These are phyloP conservation scores for Talaromyces wortmannii DNA, from an alignment of 495 filamentous ascomycete genomes.

Conservation along the genomic window DNA sequence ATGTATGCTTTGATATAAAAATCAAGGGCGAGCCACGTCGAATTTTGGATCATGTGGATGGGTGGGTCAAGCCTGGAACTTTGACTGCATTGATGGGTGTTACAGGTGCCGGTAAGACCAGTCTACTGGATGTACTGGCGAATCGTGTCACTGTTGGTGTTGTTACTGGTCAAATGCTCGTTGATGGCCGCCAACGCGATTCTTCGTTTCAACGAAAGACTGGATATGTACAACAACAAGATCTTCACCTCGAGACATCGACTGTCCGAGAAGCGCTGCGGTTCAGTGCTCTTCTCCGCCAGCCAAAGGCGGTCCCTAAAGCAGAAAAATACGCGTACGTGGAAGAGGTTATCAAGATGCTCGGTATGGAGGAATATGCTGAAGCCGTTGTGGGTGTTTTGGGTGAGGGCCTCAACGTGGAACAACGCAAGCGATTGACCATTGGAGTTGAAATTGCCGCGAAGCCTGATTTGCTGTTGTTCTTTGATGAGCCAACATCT, in stretches of 20 bases:
- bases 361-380: conserved; percentile 65
- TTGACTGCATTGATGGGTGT: conserved; percentile 62
- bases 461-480: conserved; percentile 82
- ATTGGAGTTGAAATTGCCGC: conserved; percentile 91
- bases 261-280: conserved; percentile 80
- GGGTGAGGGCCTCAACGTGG: conserved; percentile 71
- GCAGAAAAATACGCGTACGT: conserved; percentile 84
- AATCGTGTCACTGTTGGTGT: conserved; percentile 46
- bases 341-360: conserved; percentile 86
- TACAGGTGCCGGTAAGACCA: conserved; percentile 64
- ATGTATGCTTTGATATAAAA: conserved; percentile 67
- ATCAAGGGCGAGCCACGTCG: conserved; percentile 51
- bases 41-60: conserved; percentile 57
- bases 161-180: conserved; percentile 46
- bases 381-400: conserved; percentile 38
- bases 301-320: conserved; percentile 62
- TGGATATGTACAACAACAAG: conserved; percentile 93
- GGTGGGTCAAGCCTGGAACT: conserved; percentile 60
- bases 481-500: conserved; percentile 91
- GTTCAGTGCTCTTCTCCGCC: conserved; percentile 81
- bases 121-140: conserved; percentile 55
- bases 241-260: conserved; percentile 79
- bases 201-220: conserved; percentile 87
- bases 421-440: conserved; percentile 82
- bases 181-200: conserved; percentile 52